Conservation (phyloP, 345 rosid species). For the Odontarrhena argentea region DNA sequence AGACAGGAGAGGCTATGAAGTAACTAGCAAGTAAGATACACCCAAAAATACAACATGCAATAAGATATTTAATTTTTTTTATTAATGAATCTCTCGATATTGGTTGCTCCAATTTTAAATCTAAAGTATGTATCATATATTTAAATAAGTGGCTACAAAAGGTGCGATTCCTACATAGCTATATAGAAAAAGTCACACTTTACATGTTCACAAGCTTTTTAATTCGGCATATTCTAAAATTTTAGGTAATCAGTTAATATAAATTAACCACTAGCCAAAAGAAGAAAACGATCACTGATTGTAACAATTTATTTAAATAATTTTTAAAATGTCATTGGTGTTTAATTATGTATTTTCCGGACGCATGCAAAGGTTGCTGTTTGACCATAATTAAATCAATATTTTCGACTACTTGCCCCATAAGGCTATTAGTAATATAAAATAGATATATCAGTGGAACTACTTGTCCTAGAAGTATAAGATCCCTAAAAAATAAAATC, state of each 20-base stretch:
- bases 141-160: constrained; percentile 5
- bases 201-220: constrained; percentile 31
- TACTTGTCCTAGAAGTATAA: constrained; percentile 27
- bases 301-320: constrained; percentile 9
- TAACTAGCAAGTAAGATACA: constrained; percentile 29
- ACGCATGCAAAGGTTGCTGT: constrained; percentile 33
- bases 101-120: constrained; percentile 22
- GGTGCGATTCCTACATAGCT: constrained; percentile 29
- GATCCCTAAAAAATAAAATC: constrained; percentile 31
- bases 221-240: constrained; percentile 13
- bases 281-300: constrained; percentile 2
- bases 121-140: background rate
- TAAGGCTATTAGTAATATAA: constrained; percentile 24
- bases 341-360: constrained; percentile 15
- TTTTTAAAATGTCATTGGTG: constrained; percentile 19
- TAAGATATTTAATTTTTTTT: constrained; percentile 18
- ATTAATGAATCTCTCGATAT: too few relatives aligned
- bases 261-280: constrained; percentile 18
- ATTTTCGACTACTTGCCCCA: constrained; percentile 14
- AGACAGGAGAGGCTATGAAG: constrained; percentile 7
- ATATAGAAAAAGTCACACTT: constrained; percentile 31
- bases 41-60: constrained; percentile 21
- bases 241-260: constrained; percentile 3
- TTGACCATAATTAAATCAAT: constrained; percentile 23
- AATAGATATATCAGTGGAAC: constrained; percentile 9